Percentiles rank a stretch among this genome's conserved stretches.
phyloP scores from a whole-genome alignment of 1,139 yeast genomes.

The Pneumocystis sp. region DNA sequence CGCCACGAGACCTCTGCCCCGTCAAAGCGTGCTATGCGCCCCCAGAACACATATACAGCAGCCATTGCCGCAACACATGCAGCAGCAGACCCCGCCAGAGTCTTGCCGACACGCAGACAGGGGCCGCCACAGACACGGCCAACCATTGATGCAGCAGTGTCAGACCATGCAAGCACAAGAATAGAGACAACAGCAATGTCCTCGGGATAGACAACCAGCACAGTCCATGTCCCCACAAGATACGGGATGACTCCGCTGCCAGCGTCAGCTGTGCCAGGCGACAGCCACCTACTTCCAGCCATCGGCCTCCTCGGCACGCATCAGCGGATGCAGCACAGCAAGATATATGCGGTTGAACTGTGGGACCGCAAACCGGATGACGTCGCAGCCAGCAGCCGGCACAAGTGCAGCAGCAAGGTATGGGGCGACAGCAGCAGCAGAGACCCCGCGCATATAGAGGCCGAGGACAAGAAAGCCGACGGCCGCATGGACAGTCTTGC shows the following conservation, averaged over 20 bases:
- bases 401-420: constrained; percentile 38
- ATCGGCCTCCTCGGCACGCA: constrained; percentile 68
- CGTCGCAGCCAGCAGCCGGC: constrained; percentile 48
- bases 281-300: constrained; percentile 54
- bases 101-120: constrained; percentile 53
- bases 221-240: constrained; percentile 26
- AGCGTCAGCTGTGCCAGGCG: constrained; percentile 32
- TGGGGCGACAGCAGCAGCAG: constrained; percentile 30
- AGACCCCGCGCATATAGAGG: too few species aligned
- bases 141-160: constrained; percentile 88
- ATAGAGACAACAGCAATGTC: constrained; percentile 68
- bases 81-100: constrained; percentile 78
- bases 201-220: constrained; percentile 51
- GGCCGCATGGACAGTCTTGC: too few species aligned
- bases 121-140: constrained; percentile 82
- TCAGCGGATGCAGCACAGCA: constrained; percentile 54
- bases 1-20: constrained; percentile 39
- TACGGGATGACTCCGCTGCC: constrained; percentile 37
- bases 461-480: background rate
- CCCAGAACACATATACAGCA: constrained; percentile 54
- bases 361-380: constrained; percentile 47
- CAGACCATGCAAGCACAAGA: constrained; percentile 84
- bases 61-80: constrained; percentile 63
- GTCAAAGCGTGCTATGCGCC: constrained; percentile 44
- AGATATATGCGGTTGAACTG: constrained; percentile 51